Evolutionary conservation across 352 stramenopile species (phyloP), one percentile per base, ranked within the genome.

Genomic region (Globisporangium echinulatum): DNA sequence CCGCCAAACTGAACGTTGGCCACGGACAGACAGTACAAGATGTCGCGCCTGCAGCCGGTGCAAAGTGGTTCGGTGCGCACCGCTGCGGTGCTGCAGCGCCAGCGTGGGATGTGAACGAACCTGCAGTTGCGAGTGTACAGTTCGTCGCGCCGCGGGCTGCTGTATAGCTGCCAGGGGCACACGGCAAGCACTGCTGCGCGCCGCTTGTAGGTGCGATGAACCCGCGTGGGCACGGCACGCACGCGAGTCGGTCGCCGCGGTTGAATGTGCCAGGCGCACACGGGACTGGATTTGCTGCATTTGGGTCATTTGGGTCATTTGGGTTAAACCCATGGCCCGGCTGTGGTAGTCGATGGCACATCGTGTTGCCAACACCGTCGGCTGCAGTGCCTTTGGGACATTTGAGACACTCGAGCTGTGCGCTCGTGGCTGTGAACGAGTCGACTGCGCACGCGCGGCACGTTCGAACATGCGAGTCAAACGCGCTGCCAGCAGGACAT

Each of bases 401-500:
- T 0, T 33, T 40, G 17, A 53, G 49, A 17, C 58, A 63, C 43
- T 48, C 25, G 15, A 52, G 11, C 50, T 63, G 58, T 7, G 58
- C 58, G 19, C 58, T 63, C 19, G 50, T n/a, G 36, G 9, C 46
- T 42, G 50, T 52, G 43, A 63, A 63, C 51, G 47, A 46, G 42
- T 63, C 43, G 7, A 42, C 49, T 9, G 50, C 49, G 7, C 58
- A 63, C 42, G 47, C 52, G 17, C 33, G 43, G 39, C 58, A 63
- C n/a, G 40, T 63, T 9, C 7, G 42, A 11, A 4, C 37, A 13
- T 38, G 7, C 38, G 4, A 17, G 39, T 85, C 64, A 53, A 74
- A 83, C 51, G 61, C 75, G 51, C 61, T 85, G 5, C 80, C 80
- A 10, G 59, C 49, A 7, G 25, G 58, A 43, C 80, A 90, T 25